Conservation (phyloP, 2,329 filamentous ascomycete species). For the Trichoderma brevicompactum region DNA sequence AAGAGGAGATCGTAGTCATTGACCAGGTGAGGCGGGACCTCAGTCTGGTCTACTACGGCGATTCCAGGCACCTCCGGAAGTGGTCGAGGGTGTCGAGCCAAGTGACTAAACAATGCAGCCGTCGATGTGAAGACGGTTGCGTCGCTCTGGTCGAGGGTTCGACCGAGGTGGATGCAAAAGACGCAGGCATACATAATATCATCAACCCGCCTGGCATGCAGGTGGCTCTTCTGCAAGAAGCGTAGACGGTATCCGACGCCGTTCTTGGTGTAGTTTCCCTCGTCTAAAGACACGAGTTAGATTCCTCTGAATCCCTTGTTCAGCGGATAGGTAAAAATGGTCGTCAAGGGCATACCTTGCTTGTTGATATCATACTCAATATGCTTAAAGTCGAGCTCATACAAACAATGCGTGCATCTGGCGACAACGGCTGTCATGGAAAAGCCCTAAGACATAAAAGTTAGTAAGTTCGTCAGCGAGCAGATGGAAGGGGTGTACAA, state of each 20-base stretch:
- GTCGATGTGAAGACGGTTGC: constrained; percentile 61
- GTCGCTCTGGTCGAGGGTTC: constrained; percentile 58
- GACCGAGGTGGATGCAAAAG: constrained; percentile 56
- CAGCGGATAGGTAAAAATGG: not conserved
- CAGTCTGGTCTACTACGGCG: constrained; percentile 51
- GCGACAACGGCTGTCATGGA: constrained; percentile 50
- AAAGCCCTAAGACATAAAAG: constrained; percentile 44
- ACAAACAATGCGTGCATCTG: constrained; percentile 58
- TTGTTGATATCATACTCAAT: constrained; percentile 58
- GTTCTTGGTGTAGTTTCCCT: constrained; percentile 52
- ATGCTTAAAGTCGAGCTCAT: constrained; percentile 57
- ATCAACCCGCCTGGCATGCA: constrained; percentile 54
- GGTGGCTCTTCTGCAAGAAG: constrained; percentile 60
- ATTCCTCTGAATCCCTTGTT: not conserved
- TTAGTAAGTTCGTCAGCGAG: not conserved
- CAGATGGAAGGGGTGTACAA: not conserved
- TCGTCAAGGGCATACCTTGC: constrained; percentile 45
- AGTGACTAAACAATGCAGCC: constrained; percentile 56
- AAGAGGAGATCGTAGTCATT: constrained; percentile 62
- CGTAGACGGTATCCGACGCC: constrained; percentile 57
- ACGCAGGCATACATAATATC: constrained; percentile 60
- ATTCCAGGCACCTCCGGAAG: constrained; percentile 55
- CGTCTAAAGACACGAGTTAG: constrained; percentile 27
- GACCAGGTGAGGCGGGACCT: constrained; percentile 45
- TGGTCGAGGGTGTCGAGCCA: constrained; percentile 58